These are phyloP conservation scores for Mycoemilia scoparia DNA, from an alignment of 192 early-diverging fungal species.

Conservation along the genomic window DNA sequence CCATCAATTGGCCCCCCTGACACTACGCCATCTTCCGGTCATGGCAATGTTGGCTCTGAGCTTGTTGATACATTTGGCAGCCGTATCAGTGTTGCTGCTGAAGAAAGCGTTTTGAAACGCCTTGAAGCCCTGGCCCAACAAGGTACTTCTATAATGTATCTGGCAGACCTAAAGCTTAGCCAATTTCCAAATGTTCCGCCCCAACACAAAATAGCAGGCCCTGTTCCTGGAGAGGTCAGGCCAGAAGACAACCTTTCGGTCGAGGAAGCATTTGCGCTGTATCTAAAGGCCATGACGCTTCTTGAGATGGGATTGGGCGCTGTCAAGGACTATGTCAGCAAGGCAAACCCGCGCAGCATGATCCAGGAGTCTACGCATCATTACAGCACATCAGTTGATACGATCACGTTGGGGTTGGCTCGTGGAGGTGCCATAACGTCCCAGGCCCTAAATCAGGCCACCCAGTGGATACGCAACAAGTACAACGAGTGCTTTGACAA, in stretches of 20 bases:
- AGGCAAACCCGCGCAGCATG: not conserved
- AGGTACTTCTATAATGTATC: constrained; percentile 47
- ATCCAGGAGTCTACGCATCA: too few species aligned
- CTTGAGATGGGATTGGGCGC: constrained; percentile 34
- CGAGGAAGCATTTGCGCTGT: constrained; percentile 54
- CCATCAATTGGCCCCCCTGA: too few species aligned
- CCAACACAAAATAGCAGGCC: constrained; percentile 1
- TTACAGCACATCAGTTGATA: too few species aligned
- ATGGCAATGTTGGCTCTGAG: too few species aligned
- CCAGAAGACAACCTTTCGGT: constrained; percentile 13
- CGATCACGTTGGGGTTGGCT: not conserved
- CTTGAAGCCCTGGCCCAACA: constrained; percentile 56
- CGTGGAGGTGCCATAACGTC: constrained; percentile 13
- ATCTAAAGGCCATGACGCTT: constrained; percentile 45
- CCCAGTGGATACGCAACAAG: constrained; percentile 77
- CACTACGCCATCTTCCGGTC: too few species aligned
- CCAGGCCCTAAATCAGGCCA: constrained; percentile 35
- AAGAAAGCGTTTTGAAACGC: too few species aligned
- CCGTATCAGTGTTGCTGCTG: too few species aligned
- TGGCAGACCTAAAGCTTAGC: constrained; percentile 32
- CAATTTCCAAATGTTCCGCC: constrained; percentile 8
- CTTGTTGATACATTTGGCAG: too few species aligned
- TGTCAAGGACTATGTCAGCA: not conserved
- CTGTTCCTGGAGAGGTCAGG: constrained; percentile 7
- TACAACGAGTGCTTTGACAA: constrained; percentile 83